Base-by-base conservation (phyloP, 441 rosid species). In the Lepidium campestre region DNA sequence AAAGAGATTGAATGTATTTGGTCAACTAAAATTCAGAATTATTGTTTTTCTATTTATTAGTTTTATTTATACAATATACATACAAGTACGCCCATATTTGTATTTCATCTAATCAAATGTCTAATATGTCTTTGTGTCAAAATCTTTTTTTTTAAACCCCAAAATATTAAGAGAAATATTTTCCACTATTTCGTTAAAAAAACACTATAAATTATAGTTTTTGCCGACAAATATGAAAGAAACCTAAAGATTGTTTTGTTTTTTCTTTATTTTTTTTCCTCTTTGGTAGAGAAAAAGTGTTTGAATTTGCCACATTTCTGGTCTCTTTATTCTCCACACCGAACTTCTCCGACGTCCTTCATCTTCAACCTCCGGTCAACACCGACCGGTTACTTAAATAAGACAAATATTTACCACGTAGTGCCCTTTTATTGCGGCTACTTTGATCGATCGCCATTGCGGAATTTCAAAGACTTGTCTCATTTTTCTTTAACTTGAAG, bases 211-310 rank as follows among this genome's bases (percentile, higher is more conserved):
- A 71, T 20, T 4, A 64, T 13, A 58, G 62, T 42, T 25, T 50
- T 66, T 9, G 72, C 76, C 72, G 77, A 73, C 72, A 47, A 73
- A 73, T 52, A 58, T n/a, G 7, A 73, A 27, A 39, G n/a, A 52
- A 62, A 32, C 18, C 62, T 36, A 66, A 66, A 59, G 42, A 65
- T 62, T 48, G 67, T 44, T 65, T 12, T 35, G 31, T 34, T 10
- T 0, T 13, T 2, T 44, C 18, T 37, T 7, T 1, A 37, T n/a
- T 37, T 7, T 1, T 47, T n/a, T 37, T 10, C 39, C 39, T 31
- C 44, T 20, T 56, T 20, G 15, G 58, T 63, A 18, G 53, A 71
- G 63, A 54, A 52, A 44, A 13, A 35, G 47, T 10, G 56, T 7
- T 7, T 52, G 56, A 70, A 19, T 32, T 44, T 69, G 35, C n/a